phyloP scores from a whole-genome alignment of 495 filamentous ascomycete species.

The Podospora bellae-mahoneyi region DNA sequence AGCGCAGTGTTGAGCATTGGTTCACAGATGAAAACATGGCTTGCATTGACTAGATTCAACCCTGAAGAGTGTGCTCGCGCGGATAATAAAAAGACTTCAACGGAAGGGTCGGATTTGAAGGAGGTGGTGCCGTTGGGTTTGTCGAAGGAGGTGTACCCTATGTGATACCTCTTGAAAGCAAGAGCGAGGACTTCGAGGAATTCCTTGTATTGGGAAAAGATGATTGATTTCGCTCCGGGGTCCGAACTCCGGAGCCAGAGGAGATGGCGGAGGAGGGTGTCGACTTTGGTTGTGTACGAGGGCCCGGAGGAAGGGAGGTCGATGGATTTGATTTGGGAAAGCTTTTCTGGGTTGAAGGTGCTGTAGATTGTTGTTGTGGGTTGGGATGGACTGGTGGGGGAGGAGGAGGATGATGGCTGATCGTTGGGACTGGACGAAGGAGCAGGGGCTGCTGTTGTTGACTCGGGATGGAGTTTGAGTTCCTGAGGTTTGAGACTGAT shows the following conservation, averaged over 20 bases:
- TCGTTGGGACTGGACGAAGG: constrained; percentile 15
- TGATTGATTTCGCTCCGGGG: constrained; percentile 80
- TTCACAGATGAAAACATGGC: constrained; percentile 91
- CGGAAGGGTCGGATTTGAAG: constrained; percentile 70
- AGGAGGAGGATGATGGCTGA: not conserved
- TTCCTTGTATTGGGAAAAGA: constrained; percentile 79
- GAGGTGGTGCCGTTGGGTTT: constrained; percentile 58
- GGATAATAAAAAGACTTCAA: constrained; percentile 85
- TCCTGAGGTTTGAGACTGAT: constrained; percentile 79
- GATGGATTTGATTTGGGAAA: constrained; percentile 79
- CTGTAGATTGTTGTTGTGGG: constrained; percentile 59
- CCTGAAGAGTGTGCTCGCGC: constrained; percentile 84
- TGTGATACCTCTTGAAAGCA: constrained; percentile 65
- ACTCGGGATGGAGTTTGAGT: constrained; percentile 66
- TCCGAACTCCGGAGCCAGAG: constrained; percentile 81
- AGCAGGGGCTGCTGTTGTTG: not conserved
- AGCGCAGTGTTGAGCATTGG: constrained; percentile 89
- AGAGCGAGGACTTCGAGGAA: constrained; percentile 71
- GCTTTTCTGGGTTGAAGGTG: constrained; percentile 63
- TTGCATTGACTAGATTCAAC: constrained; percentile 86
- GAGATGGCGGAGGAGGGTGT: constrained; percentile 75
- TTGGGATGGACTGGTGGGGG: constrained; percentile 9
- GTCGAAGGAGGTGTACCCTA: constrained; percentile 67
- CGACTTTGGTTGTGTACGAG: constrained; percentile 85
- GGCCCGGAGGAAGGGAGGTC: constrained; percentile 56